Evolutionary conservation across 352 stramenopile genomes (phyloP).

Genomic region (Phytophthora fragariaefolia): DNA sequence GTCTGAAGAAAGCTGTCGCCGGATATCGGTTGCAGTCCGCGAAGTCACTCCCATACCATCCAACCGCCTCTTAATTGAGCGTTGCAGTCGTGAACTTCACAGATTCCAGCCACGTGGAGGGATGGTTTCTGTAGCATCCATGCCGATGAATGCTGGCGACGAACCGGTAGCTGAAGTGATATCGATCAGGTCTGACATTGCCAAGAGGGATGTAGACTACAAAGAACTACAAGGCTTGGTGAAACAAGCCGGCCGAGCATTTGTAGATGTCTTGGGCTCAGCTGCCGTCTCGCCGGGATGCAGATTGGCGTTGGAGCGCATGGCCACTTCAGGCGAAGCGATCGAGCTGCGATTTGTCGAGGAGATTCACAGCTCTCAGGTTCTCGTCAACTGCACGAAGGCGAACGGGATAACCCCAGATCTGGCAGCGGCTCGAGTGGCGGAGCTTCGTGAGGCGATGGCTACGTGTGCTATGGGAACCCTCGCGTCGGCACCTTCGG

Average conservation of each 20-base stretch:
- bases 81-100: too few relatives aligned
- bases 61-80: too few relatives aligned
- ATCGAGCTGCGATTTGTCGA: slow-evolving; percentile 9
- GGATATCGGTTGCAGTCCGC: too few relatives aligned
- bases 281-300: slow-evolving; percentile 4
- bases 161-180: background rate
- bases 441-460: slow-evolving; percentile 33
- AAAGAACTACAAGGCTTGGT: background rate
- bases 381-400: background rate
- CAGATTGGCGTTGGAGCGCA: slow-evolving; percentile 8
- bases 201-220: background rate
- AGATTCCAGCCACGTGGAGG: background rate
- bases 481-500: slow-evolving; percentile 15
- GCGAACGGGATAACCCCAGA: background rate
- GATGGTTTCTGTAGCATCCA: slow-evolving; percentile 19
- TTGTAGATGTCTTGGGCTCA: slow-evolving; percentile 6
- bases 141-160: background rate
- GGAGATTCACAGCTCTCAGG: slow-evolving; percentile 11
- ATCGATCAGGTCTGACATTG: background rate
- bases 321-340: slow-evolving; percentile 11
- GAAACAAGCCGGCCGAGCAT: slow-evolving; percentile 11
- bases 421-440: slow-evolving; percentile 11
- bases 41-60: too few relatives aligned
- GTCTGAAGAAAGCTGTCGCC: too few relatives aligned
- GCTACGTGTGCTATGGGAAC: slow-evolving; percentile 18